phyloP scores from a whole-genome alignment of 306 rosid genomes.

The Crataegus laevigata region DNA sequence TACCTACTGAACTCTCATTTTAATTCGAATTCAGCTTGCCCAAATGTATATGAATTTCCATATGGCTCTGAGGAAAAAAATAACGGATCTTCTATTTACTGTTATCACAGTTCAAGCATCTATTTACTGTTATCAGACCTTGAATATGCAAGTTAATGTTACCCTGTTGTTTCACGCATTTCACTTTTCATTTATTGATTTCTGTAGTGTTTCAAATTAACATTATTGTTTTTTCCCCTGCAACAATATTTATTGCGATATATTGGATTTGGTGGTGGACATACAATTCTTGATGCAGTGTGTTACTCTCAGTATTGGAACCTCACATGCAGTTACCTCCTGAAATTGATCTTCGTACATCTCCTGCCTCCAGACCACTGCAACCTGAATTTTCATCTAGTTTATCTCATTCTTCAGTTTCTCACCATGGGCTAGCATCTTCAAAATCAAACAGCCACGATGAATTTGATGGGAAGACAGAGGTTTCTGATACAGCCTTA shows the following conservation, averaged over 20 bases:
- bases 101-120: background rate
- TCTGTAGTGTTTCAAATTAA: background rate
- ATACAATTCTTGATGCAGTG: constrained; percentile 40
- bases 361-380: constrained; percentile 30
- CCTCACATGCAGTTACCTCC: constrained; percentile 87
- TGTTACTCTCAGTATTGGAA: constrained; percentile 81
- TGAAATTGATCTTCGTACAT: constrained; percentile 68
- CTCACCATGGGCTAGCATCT: constrained; percentile 36
- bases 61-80: background rate
- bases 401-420: constrained; percentile 35
- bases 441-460: constrained; percentile 49
- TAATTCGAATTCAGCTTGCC: background rate
- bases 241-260: background rate
- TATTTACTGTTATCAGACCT: no score
- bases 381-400: constrained; percentile 41
- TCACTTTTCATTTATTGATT: background rate
- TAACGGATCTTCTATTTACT: background rate
- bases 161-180: background rate
- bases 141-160: background rate
- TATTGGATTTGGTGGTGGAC: background rate
- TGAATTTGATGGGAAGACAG: constrained; percentile 59
- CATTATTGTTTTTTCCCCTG: background rate
- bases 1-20: background rate
- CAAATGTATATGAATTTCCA: background rate
- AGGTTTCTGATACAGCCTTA: constrained; percentile 41